Conservation (phyloP, 1,284 basidiomycete species). For the Leccinum griseonigrum region DNA sequence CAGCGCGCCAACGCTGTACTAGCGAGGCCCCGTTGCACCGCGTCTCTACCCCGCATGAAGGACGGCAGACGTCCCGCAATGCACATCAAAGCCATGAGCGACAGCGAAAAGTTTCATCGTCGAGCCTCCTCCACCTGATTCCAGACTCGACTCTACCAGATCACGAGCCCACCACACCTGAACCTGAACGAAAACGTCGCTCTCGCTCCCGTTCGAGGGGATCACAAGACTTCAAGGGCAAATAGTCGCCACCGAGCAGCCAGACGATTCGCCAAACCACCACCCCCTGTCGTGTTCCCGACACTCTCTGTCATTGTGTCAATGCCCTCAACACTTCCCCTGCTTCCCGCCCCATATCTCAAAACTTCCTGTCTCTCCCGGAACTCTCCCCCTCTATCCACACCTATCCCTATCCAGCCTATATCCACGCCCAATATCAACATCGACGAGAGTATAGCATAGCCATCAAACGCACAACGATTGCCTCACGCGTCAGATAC, state of each 20-base stretch:
- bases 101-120: constrained; percentile 57
- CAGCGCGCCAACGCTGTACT: constrained; percentile 76
- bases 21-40: constrained; percentile 85
- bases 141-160: constrained; percentile 19
- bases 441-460: constrained; percentile 28
- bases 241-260: constrained; percentile 51
- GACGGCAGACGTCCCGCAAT: constrained; percentile 81
- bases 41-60: constrained; percentile 84
- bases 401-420: constrained; percentile 31
- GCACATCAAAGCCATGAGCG: constrained; percentile 75
- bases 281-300: constrained; percentile 39
- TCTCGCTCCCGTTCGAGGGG: constrained; percentile 60
- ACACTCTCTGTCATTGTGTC: constrained; percentile 59
- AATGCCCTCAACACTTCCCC: constrained; percentile 54
- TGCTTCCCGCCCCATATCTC: constrained; percentile 51
- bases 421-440: constrained; percentile 27
- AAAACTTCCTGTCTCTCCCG: constrained; percentile 45
- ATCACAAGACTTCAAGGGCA: constrained; percentile 69
- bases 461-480: constrained; percentile 37
- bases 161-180: constrained; percentile 31
- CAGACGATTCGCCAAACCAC: constrained; percentile 52
- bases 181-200: constrained; percentile 54
- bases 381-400: constrained; percentile 54
- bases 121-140: constrained; percentile 19
- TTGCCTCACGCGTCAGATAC: constrained; percentile 50